These are phyloP conservation scores for Chytridium lagenaria DNA, from an alignment of 371 early-diverging fungal genomes.

Conservation along the genomic window DNA sequence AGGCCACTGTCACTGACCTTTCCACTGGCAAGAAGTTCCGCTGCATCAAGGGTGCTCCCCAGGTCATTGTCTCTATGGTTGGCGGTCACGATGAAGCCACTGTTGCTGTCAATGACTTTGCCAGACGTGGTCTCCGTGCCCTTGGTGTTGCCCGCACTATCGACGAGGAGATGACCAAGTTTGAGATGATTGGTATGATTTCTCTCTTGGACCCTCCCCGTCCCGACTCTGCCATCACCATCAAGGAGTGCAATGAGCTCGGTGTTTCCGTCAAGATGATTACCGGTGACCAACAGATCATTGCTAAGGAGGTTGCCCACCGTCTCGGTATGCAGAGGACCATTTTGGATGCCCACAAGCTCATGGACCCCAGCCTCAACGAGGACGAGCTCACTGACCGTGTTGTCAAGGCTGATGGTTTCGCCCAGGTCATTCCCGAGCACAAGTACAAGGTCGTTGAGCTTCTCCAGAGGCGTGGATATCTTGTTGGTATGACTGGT, in stretches of 20 bases:
- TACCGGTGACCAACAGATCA: slow-evolving; percentile 80
- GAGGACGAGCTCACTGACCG: slow-evolving; percentile 60
- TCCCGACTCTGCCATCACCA: slow-evolving; percentile 65
- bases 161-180: slow-evolving; percentile 60
- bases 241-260: slow-evolving; percentile 65
- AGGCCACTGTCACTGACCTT: slow-evolving; percentile 79
- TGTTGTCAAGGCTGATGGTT: slow-evolving; percentile 86
- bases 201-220: slow-evolving; percentile 68
- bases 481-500: slow-evolving; percentile 79
- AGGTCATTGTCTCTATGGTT: slow-evolving; percentile 82
- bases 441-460: slow-evolving; percentile 86
- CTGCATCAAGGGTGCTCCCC: slow-evolving; percentile 95
- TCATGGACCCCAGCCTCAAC: slow-evolving; percentile 42
- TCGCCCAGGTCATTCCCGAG: slow-evolving; percentile 88
- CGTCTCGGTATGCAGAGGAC: slow-evolving; percentile 60
- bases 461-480: slow-evolving; percentile 72
- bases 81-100: slow-evolving; percentile 81
- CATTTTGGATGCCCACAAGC: slow-evolving; percentile 53
- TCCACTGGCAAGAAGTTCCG: slow-evolving; percentile 72
- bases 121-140: slow-evolving; percentile 89
- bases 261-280: slow-evolving; percentile 83
- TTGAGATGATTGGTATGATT: slow-evolving; percentile 64
- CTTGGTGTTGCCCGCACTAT: slow-evolving; percentile 87
- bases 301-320: slow-evolving; percentile 69
- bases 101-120: slow-evolving; percentile 76